These are phyloP conservation scores for Lagenidium sp. DNA, from an alignment of 352 stramenopile genomes.

Conservation along the genomic window DNA sequence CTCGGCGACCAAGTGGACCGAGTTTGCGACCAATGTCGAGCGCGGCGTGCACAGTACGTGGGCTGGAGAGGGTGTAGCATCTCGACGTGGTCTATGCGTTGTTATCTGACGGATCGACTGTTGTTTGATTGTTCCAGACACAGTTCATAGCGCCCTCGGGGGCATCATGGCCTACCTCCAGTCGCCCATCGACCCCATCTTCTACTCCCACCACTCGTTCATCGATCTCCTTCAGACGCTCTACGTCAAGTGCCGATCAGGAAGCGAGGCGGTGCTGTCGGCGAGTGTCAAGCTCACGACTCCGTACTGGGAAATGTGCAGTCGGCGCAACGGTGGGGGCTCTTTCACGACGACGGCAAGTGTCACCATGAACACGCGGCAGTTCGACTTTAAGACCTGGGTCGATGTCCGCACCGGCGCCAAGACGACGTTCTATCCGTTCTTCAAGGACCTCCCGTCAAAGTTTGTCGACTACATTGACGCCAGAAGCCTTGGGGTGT, in stretches of 20 bases:
- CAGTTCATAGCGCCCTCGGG: slow-evolving; percentile 8
- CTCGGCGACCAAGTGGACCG: slow-evolving; percentile 2
- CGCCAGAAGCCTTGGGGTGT: slow-evolving; percentile 28
- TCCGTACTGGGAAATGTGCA: slow-evolving; percentile 21
- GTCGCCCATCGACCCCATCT: slow-evolving; percentile 15
- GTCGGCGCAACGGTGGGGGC: slow-evolving; percentile 5
- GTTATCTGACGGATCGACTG: no score
- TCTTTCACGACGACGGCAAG: slow-evolving; percentile 11
- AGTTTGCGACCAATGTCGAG: slow-evolving; percentile 6
- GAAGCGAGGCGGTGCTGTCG: slow-evolving; percentile 12
- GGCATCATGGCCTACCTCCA: slow-evolving; percentile 11
- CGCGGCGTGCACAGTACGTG: slow-evolving; percentile 16
- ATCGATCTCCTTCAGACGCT: slow-evolving; percentile 13
- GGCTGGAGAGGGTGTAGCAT: no score
- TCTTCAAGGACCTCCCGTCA: slow-evolving; percentile 43
- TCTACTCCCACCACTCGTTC: slow-evolving; percentile 13
- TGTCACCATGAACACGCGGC: slow-evolving; percentile 5
- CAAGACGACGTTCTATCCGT: slow-evolving; percentile 31
- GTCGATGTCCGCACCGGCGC: slow-evolving; percentile 24
- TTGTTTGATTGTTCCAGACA: slow-evolving; percentile 7
- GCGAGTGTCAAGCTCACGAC: slow-evolving; percentile 19
- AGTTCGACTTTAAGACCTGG: slow-evolving; percentile 4
- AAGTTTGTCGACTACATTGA: slow-evolving; percentile 24
- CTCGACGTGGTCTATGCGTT: no score
- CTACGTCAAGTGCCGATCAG: slow-evolving; percentile 17